Base-by-base conservation (phyloP, 2,329 filamentous ascomycete species). In the Drechmeria coniospora region DNA sequence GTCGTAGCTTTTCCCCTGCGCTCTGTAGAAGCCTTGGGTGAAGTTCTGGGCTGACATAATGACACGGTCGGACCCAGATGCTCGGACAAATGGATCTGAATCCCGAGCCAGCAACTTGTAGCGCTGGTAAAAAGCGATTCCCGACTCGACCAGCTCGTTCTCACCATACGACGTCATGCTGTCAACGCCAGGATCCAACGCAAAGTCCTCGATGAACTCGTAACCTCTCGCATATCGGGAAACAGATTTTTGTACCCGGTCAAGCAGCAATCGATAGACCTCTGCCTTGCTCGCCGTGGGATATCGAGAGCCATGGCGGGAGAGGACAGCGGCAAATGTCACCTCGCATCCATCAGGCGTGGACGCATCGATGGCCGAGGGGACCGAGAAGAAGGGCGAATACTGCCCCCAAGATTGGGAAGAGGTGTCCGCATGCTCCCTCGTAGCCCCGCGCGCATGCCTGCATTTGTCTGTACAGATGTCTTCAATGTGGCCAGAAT, bases 341-440 rank as follows among this genome's bases (percentile, higher is more conserved):
- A 87, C 56, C 9, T 67, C 57, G 53, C 86, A 94, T n/a, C 59
- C 61, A 1, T 57, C 39, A 0, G 83, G 84, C 1, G 78, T 56
- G 6, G 59, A 57, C 6, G 62, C 41, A 11, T 70, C 58, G 27
- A 82, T 68, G 3, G 68, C 59, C 1, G 78, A 83, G 6, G 74
- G 65, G 0, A 86, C 75, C 1, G 75, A 66, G 53, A 80, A 93
- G 55, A 74, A 92, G 2, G 84, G 81, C 12, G 82, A 79, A 50
- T 93, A 93, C 49, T 87, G 83, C 31, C 84, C 86, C 82, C 83
- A 92, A 30, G 61, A 65, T 38, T 73, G 77, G 2, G 73, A 70
- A 24, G 76, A 63, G 18, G 65, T 48, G 4, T 65, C 51, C 26
- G 63, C 60, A 50, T 79, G 84, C 28, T 33, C 43, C 10, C 39